Percentiles rank a stretch among this genome's conserved stretches.
Conservation (phyloP, 495 filamentous ascomycete species). For the Xylaria telfairii region DNA sequence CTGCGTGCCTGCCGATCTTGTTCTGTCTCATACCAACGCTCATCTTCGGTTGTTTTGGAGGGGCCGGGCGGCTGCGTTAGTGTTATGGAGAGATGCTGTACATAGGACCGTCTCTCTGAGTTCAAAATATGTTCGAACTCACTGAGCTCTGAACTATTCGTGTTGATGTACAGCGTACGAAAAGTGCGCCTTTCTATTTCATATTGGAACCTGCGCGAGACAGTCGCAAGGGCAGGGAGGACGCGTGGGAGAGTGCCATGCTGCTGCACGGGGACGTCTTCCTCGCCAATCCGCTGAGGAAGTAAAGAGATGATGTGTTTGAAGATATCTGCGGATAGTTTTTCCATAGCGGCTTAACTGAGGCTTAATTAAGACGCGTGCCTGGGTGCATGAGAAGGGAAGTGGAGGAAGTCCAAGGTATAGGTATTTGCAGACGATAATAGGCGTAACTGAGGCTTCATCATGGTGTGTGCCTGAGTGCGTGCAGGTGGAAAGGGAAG, state of each 20-base stretch:
- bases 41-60: not conserved
- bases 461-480: no score
- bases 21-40: not conserved
- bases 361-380: not conserved
- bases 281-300: not conserved
- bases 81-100: not conserved
- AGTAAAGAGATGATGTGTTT: not conserved
- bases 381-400: not conserved
- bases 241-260: not conserved
- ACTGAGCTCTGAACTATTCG: not conserved
- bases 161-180: not conserved
- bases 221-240: not conserved
- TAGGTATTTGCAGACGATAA: no score
- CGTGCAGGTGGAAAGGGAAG: no score
- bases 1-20: not conserved
- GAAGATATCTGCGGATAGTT: not conserved
- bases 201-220: constrained; percentile 4
- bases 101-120: not conserved
- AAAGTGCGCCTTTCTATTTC: constrained; percentile 7
- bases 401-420: no score
- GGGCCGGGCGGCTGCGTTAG: not conserved
- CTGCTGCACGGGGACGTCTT: not conserved
- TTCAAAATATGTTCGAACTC: not conserved
- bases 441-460: no score
- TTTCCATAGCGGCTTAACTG: not conserved